Evolutionary conservation across 768 basidiomycete species (phyloP).

Genomic region (Trametes meyenii): DNA sequence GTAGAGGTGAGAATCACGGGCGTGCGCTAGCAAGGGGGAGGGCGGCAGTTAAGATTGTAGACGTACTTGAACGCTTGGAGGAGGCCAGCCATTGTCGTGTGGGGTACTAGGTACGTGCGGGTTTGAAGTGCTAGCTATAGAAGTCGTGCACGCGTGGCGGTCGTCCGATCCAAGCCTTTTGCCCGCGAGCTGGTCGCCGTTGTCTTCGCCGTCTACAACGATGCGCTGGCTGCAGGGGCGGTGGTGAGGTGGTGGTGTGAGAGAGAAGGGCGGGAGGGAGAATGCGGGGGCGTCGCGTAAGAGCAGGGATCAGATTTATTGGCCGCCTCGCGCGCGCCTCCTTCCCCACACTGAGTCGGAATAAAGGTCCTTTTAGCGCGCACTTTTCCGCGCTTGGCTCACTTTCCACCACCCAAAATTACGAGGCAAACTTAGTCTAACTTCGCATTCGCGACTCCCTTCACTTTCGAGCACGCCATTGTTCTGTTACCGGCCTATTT

Average conservation of each 20-base stretch:
- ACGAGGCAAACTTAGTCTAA: neutral
- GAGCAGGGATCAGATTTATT: neutral
- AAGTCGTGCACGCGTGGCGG: neutral
- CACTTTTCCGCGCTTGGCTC: neutral
- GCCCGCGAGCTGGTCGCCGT: too few species aligned
- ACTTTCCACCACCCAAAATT: neutral
- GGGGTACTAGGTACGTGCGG: neutral
- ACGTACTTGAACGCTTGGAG: conserved; percentile 35
- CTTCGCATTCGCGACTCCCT: neutral
- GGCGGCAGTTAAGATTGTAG: neutral
- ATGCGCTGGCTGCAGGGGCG: neutral
- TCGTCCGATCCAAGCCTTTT: too few species aligned
- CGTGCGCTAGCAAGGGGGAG: neutral
- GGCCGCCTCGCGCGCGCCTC: too few species aligned
- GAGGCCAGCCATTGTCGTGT: conserved; percentile 25
- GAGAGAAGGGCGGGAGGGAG: neutral
- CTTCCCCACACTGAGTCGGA: neutral
- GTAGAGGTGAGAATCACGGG: too few species aligned
- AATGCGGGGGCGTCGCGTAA: too few species aligned
- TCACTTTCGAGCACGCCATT: neutral
- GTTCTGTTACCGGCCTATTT: neutral
- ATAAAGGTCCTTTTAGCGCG: neutral
- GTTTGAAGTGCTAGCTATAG: neutral
- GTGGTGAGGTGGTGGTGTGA: neutral
- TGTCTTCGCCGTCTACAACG: too few species aligned